Base-by-base conservation (phyloP, 176 grass and related monocot species). In the Musa beccarii region DNA sequence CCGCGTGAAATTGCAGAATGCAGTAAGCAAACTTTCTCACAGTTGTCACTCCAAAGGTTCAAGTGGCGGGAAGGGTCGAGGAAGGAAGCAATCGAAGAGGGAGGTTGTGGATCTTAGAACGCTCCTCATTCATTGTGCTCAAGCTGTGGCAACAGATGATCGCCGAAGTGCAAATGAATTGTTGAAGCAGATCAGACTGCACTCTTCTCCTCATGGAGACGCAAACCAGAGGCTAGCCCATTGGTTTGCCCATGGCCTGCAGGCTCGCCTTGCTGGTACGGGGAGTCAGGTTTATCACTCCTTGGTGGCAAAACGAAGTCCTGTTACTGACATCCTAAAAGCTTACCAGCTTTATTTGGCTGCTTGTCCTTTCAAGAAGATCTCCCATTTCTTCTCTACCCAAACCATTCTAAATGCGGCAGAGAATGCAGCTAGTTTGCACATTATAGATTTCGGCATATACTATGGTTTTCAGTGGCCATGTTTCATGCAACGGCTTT, bases 381-480 rank as follows among this genome's bases (percentile, higher is more conserved):
- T 73, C 52, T 29, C 8, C 0, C 29, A 53, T 56, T 15, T 3
- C 68, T 85, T 89, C 61, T 53, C 28, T 29, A 63, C 11, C 43
- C 52, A 12, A 19, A 69, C 67, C 66, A 83, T 89, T 73, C 6
- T 15, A 3, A 1, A 63, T 15, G 83, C 54, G 2, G 59, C 65
- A 9, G 20, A 1, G 87, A 68, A 82, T 12, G 76, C 78, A 52
- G 19, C 69, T 66, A 67, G 21, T 5, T 21, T 89, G 66, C 87
- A 89, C 52, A 83, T 89, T 11, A 77, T 89, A 10, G n/a, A 77
- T 66, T 89, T 79, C 23, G 73, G 77, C 74, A 2, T 79, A 22
- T 11, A 66, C 0, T 83, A 76, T 3, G 87, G 87, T 11, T 85
- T 89, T 20, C 87, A 89, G 25, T 88, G 79, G 82, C 71, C 82